These are phyloP conservation scores for Tylopilus balloui DNA, from an alignment of 768 basidiomycete species.

Conservation along the genomic window DNA sequence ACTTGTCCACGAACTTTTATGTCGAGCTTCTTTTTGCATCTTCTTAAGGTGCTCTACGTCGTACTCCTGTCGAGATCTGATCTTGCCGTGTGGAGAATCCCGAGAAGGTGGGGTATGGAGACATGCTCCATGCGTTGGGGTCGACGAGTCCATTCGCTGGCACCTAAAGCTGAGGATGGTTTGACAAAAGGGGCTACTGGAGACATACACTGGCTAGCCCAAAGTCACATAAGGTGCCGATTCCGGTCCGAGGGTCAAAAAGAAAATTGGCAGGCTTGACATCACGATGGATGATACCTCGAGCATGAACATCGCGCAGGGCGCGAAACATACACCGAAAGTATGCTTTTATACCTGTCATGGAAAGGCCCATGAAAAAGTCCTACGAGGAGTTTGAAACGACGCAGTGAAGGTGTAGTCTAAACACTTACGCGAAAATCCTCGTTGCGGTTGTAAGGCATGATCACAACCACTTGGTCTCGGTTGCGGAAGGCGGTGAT, in stretches of 20 bases:
- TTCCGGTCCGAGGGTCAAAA: slow-evolving; percentile 77
- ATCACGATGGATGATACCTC: slow-evolving; percentile 91
- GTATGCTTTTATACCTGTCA: slow-evolving; percentile 77
- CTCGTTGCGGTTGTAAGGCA: slow-evolving; percentile 89
- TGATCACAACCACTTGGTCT: slow-evolving; percentile 90
- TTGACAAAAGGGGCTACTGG: neutral
- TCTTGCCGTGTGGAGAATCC: slow-evolving; percentile 65
- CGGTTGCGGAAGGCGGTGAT: slow-evolving; percentile 89
- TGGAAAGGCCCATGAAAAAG: slow-evolving; percentile 71
- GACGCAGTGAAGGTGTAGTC: neutral
- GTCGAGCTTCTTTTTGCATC: slow-evolving; percentile 57
- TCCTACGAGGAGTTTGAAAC: slow-evolving; percentile 42
- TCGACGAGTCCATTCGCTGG: slow-evolving; percentile 53
- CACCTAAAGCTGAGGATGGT: slow-evolving; percentile 6
- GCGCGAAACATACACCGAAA: slow-evolving; percentile 90
- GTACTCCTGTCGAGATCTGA: slow-evolving; percentile 41
- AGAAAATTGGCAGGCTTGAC: slow-evolving; percentile 98
- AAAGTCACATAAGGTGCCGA: slow-evolving; percentile 90
- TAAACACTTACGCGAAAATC: slow-evolving; percentile 81
- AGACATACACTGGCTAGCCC: slow-evolving; percentile 85
- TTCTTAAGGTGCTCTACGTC: slow-evolving; percentile 48
- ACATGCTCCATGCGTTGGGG: slow-evolving; percentile 53
- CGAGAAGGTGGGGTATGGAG: slow-evolving; percentile 68
- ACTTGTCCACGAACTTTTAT: slow-evolving; percentile 47
- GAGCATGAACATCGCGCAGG: slow-evolving; percentile 79